A percentile compares a stretch with the other conserved stretches of the same genome.
These are phyloP conservation scores for Leccinum variicolor DNA, from an alignment of 768 basidiomycete species.

Conservation along the genomic window DNA sequence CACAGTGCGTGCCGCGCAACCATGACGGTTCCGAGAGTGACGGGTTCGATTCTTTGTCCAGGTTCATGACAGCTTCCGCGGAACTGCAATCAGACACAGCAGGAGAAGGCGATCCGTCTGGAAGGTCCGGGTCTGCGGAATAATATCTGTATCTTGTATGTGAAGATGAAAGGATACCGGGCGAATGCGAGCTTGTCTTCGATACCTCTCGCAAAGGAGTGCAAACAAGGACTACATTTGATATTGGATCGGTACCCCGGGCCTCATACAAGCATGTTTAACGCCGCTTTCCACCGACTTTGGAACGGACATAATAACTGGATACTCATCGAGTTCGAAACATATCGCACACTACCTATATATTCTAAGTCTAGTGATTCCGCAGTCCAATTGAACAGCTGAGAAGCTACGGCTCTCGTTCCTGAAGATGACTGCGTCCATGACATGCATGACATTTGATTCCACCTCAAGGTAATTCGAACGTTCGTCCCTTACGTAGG, in stretches of 20 bases:
- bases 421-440: too few species aligned
- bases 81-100: constrained; percentile 36
- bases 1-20: constrained; percentile 54
- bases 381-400: neutral
- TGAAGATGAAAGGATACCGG: neutral
- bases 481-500: neutral
- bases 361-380: neutral
- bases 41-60: constrained; percentile 14
- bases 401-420: neutral
- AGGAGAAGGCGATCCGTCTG: constrained; percentile 11
- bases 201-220: neutral
- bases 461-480: too few species aligned
- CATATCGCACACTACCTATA: neutral
- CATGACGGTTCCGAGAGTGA: neutral
- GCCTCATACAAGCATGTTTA: neutral
- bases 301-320: too few species aligned
- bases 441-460: too few species aligned
- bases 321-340: neutral
- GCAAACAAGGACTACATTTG: neutral
- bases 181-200: neutral
- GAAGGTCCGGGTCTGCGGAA: constrained; percentile 6
- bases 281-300: neutral
- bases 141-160: neutral
- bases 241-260: neutral
- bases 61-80: constrained; percentile 51